Base-by-base conservation (phyloP, 352 stramenopile species). In the Aphanomyces astaci region DNA sequence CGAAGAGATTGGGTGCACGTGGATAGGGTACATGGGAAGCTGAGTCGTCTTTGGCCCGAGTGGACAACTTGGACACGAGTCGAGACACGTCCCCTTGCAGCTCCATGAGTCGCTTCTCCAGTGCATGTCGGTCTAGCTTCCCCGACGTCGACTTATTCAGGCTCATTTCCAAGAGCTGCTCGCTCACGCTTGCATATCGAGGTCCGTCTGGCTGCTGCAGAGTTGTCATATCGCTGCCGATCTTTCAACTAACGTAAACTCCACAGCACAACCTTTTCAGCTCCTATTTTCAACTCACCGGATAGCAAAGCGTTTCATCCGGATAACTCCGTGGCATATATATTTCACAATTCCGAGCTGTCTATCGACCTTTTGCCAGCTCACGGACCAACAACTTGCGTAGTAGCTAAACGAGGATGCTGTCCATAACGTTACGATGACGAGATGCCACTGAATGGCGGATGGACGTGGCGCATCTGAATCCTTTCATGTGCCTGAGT, bases 51-150 rank as follows among this genome's bases (percentile, higher is more conserved):
- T 64, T 49, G 43, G 56, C 36, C 15, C 39, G 51, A 22, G 13
- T 25, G 11, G 62, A 51, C n/a, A 68, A 32, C 51, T 59, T 60
- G 19, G 62, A 31, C 0, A 48, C 62, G 0, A 68, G 32, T 9
- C 49, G 17, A 10, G 62, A 68, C 15, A 68, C 62, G 39, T 68
- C 62, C 17, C 62, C 62, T 59, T 68, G 62, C n/a, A 68, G 33
- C 1, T 62, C 46, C n/a, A 48, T n/a, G 33, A 68, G 62, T 15
- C 62, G 46, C 27, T 57, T 36, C 51, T 51, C 51, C 7, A 68
- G 62, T 5, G 46, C 62, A 32, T 52, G 46, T 28, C 62, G n/a
- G 22, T 68, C 51, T 28, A 68, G 22, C 7, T 48, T 45, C 5
- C 28, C 62, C 13, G 11, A 46, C 22, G 48, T 11, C 62, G 22